Conservation (phyloP, 306 rosid genomes). For the Vicia sativa region DNA sequence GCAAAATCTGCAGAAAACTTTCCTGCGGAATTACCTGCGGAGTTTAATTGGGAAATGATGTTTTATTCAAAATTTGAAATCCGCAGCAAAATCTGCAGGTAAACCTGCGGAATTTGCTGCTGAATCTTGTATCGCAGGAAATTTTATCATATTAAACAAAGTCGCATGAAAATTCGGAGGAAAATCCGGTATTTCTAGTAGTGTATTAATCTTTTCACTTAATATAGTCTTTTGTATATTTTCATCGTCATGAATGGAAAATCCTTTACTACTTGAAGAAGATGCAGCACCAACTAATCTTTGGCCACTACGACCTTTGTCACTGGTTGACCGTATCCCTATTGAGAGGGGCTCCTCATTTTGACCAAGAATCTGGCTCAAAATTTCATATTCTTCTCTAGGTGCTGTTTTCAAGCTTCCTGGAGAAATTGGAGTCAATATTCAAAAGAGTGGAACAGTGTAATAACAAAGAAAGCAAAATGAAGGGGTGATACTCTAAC, state of each 20-base stretch:
- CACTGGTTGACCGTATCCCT: conserved; percentile 51
- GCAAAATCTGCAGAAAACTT: no score
- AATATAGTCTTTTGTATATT: conserved; percentile 51
- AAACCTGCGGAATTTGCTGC: no score
- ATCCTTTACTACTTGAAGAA: conserved; percentile 52
- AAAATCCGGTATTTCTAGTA: no score
- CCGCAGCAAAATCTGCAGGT: no score
- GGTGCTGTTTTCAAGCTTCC: conserved; percentile 66
- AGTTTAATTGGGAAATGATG: no score
- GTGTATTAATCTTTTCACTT: conserved; percentile 43
- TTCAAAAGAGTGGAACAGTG: conserved; percentile 25
- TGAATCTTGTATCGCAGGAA: no score
- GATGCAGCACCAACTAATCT: conserved; percentile 49
- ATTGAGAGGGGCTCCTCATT: conserved; percentile 50
- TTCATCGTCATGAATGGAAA: conserved; percentile 40
- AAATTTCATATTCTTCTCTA: conserved; percentile 67
- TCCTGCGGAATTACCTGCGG: no score
- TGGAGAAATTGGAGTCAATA: conserved; percentile 40
- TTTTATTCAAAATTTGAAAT: no score
- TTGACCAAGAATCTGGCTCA: conserved; percentile 66
- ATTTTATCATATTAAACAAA: no score
- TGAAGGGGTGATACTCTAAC: conserved; percentile 9
- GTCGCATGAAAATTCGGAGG: no score
- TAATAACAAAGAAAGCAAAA: conserved; percentile 29
- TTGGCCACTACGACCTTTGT: conserved; percentile 42